Percentiles rank a stretch among this genome's conserved stretches.
These are phyloP conservation scores for Orbilia ellipsospora DNA, from an alignment of 2,329 filamentous ascomycete species.

Conservation along the genomic window DNA sequence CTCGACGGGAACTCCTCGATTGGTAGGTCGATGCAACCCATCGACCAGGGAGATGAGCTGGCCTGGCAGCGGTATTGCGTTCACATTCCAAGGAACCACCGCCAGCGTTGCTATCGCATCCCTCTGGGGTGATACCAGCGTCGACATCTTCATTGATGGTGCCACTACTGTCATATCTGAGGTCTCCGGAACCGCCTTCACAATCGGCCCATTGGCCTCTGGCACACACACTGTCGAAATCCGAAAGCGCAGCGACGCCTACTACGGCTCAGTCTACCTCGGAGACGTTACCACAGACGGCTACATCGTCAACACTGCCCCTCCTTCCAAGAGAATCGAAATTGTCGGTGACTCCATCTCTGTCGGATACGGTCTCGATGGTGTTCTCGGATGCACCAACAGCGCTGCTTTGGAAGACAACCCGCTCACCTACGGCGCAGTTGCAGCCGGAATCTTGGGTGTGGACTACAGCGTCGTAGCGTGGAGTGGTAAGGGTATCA, in stretches of 20 bases:
- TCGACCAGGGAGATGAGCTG: constrained; percentile 64
- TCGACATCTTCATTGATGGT: constrained; percentile 62
- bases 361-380: constrained; percentile 65
- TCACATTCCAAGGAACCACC: constrained; percentile 63
- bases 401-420: constrained; percentile 63
- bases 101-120: constrained; percentile 62
- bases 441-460: constrained; percentile 63
- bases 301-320: constrained; percentile 56
- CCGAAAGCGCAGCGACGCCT: constrained; percentile 63
- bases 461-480: constrained; percentile 65
- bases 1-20: constrained; percentile 55
- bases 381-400: constrained; percentile 63
- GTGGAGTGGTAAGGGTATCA: constrained; percentile 65
- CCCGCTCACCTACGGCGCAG: constrained; percentile 64
- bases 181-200: constrained; percentile 60
- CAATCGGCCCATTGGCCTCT: constrained; percentile 60
- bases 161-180: constrained; percentile 59
- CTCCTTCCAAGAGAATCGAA: constrained; percentile 62
- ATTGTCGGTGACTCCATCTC: constrained; percentile 65
- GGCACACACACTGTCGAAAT: constrained; percentile 62
- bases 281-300: constrained; percentile 60
- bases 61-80: constrained; percentile 64
- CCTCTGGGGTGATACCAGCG: constrained; percentile 61
- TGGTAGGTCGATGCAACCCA: constrained; percentile 64
- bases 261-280: constrained; percentile 61